Evolutionary conservation across 768 basidiomycete genomes (phyloP).

Genomic region (Mycena galericulata): DNA sequence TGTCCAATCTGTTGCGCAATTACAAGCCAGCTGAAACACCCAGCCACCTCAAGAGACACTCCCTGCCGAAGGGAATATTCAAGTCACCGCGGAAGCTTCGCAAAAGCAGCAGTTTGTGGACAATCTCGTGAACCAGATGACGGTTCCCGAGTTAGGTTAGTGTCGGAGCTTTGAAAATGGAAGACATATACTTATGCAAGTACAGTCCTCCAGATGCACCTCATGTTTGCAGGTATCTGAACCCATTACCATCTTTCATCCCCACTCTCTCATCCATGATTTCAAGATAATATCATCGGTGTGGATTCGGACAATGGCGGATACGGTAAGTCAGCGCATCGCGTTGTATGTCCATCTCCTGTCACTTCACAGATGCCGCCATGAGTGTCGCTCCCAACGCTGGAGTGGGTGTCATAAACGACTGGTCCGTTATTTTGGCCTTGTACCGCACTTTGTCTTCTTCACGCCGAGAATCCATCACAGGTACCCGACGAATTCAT

Average conservation of each 20-base stretch:
- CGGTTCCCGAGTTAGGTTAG: constrained; percentile 31
- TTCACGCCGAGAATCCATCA: neutral
- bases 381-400: constrained; percentile 25
- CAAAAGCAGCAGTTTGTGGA: constrained; percentile 33
- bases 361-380: constrained; percentile 16
- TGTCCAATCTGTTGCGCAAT: neutral
- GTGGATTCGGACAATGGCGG: constrained; percentile 31
- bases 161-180: neutral
- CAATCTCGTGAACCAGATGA: constrained; percentile 32
- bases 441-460: neutral
- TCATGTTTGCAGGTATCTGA: constrained; percentile 32
- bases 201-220: constrained; percentile 32
- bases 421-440: constrained; percentile 10
- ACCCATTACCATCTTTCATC: too few species aligned
- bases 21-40: neutral
- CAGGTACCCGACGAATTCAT: constrained; percentile 35
- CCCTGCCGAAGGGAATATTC: neutral
- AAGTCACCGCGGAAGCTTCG: neutral
- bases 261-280: too few species aligned
- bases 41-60: constrained; percentile 14
- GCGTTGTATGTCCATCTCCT: neutral
- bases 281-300: too few species aligned
- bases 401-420: constrained; percentile 28
- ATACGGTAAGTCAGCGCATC: constrained; percentile 8
- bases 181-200: neutral